Evolutionary conservation across 306 rosid genomes (phyloP).

Genomic region (Trifolium pratense): DNA sequence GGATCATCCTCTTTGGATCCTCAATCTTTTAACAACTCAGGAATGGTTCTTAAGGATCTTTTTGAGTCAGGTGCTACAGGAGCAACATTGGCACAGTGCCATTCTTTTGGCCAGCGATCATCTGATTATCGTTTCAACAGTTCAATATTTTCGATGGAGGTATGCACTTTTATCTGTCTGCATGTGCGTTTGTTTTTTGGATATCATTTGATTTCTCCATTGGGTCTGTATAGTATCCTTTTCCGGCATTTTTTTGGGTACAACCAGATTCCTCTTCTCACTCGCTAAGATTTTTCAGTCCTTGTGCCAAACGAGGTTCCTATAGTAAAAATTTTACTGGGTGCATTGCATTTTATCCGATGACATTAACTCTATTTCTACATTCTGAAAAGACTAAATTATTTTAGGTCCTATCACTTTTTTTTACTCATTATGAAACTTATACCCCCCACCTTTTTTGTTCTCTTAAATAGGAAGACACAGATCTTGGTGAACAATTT

Average conservation of each 20-base stretch:
- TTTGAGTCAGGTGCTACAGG: conserved; percentile 72
- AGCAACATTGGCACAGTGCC: conserved; percentile 57
- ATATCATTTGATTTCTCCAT: conserved; percentile 15
- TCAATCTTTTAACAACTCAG: conserved; percentile 60
- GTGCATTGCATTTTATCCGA: conserved; percentile 13
- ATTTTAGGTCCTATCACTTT: conserved; percentile 12
- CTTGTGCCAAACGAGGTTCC: not conserved
- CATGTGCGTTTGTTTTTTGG: not conserved
- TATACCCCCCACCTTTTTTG: conserved; percentile 12
- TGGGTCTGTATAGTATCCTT: not conserved
- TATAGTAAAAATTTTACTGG: conserved; percentile 23
- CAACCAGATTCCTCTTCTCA: conserved; percentile 1
- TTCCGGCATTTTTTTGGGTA: not conserved
- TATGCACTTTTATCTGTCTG: conserved; percentile 36
- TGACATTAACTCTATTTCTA: conserved; percentile 8
- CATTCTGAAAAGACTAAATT: conserved; percentile 1
- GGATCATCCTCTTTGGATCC: conserved; percentile 67
- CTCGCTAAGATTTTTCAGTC: not conserved
- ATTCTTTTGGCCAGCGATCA: conserved; percentile 65
- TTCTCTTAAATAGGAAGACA: conserved; percentile 60
- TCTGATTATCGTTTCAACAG: conserved; percentile 57
- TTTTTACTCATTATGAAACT: conserved; percentile 23
- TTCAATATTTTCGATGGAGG: conserved; percentile 60
- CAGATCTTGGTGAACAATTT: conserved; percentile 66
- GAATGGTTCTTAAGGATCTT: conserved; percentile 83